Conservation (phyloP, 2,329 filamentous ascomycete species). For the Calonectria honghensis region DNA sequence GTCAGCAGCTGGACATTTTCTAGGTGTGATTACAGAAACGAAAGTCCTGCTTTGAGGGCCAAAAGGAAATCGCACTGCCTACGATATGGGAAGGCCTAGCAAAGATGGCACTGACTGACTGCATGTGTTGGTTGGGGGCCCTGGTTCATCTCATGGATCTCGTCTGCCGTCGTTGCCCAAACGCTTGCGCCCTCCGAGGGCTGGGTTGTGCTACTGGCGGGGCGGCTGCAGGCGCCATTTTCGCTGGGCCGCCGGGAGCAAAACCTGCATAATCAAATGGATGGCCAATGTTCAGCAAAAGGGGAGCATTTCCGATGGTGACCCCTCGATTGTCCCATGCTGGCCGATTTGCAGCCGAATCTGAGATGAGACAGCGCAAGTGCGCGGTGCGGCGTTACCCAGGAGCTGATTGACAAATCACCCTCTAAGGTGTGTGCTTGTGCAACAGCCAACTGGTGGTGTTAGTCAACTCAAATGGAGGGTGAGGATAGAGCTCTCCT, state of each 20-base stretch:
- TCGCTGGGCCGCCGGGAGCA: constrained; percentile 38
- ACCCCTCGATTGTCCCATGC: constrained; percentile 41
- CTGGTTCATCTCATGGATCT: constrained; percentile 42
- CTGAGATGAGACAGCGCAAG: constrained; percentile 53
- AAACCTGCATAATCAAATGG: constrained; percentile 38
- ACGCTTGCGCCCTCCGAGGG: constrained; percentile 24
- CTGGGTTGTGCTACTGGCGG: constrained; percentile 44
- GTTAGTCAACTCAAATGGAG: constrained; percentile 28
- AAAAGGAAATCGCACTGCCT: constrained; percentile 30
- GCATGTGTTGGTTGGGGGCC: constrained; percentile 13
- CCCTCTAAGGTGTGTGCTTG: constrained; percentile 45
- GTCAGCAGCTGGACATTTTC: constrained; percentile 36
- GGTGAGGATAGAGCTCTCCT: constrained; percentile 10
- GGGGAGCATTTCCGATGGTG: constrained; percentile 41
- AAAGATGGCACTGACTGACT: not conserved
- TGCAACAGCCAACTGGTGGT: constrained; percentile 47
- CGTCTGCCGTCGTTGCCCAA: constrained; percentile 39
- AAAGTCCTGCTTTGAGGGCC: constrained; percentile 15
- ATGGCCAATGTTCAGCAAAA: constrained; percentile 37
- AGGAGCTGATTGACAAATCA: constrained; percentile 35
- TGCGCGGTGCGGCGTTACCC: constrained; percentile 46
- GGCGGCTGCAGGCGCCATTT: constrained; percentile 50
- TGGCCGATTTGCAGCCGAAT: constrained; percentile 45
- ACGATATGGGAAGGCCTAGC: constrained; percentile 33
- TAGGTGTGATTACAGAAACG: constrained; percentile 18